Base-by-base conservation (phyloP, 78 protist species). In the Chrysochromulina tobinii region DNA sequence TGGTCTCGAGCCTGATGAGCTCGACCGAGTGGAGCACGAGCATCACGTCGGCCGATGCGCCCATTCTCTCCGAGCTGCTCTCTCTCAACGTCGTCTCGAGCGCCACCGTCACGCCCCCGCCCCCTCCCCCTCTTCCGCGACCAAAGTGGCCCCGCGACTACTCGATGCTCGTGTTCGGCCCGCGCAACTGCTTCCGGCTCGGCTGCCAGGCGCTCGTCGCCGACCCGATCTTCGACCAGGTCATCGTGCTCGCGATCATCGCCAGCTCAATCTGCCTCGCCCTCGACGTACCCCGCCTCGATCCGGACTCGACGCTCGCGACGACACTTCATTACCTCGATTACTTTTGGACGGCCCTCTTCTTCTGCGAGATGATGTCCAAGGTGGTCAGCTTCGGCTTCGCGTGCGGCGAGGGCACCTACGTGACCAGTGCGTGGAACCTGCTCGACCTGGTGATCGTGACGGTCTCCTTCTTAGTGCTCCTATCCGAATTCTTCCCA, bases 361-460 rank as follows among this genome's bases (percentile, higher is more conserved):
- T 69, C 79, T 9, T 21, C 25, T 3, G 9, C 72, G 72, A 66
- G 72, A 4, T 38, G 38, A 38, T 38, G 38, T 38, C 38, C 38
- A 7, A 59, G 64, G 64, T 59, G 64, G 64, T 59, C 14, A 12
- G 21, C 21, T 59, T 7, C 64, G 64, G 64, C 14, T 59, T 59
- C 64, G 64, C 64, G 8, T 61, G 5, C 12, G 14, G 23, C 51
- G 51, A 1, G 12, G 11, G n/a, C 53, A 57, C 84, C 57, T 75
- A 75, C 84, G 11, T 75, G 27, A 48, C 2, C 9, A 4, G 12
- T n/a, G 58, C 25, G 25, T 93, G 92, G 93, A 89, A 89, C 57
- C 2, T 8, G 27, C 85, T 93, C 53, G 95, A 93, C 83, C 61
- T 89, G 3, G 27, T 7, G 38, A 38, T 93, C n/a, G 95, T 93